These are phyloP conservation scores for Phytophthora constricta DNA, from an alignment of 352 stramenopile genomes.

Conservation along the genomic window DNA sequence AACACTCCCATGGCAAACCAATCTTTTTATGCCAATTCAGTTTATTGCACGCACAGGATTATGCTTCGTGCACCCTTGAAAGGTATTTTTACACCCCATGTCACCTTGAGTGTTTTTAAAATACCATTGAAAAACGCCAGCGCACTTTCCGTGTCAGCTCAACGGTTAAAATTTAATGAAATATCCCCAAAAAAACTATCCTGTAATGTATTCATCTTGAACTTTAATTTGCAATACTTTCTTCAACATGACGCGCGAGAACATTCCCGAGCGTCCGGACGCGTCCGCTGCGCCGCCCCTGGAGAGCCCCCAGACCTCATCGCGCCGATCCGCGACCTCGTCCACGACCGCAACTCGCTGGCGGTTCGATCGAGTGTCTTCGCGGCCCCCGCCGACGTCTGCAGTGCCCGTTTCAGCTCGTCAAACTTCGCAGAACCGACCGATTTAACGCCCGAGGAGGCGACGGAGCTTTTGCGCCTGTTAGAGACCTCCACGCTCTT, in stretches of 20 bases:
- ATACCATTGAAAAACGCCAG: too few relatives aligned
- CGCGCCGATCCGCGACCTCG: background rate
- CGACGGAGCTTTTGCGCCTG: slow-evolving; percentile 35
- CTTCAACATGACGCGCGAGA: slow-evolving; percentile 13
- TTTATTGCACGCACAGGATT: too few relatives aligned
- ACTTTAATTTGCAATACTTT: background rate
- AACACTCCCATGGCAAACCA: background rate
- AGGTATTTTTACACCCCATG: too few relatives aligned
- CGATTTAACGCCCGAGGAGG: slow-evolving; percentile 41
- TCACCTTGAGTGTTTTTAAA: too few relatives aligned
- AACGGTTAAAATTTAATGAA: too few relatives aligned
- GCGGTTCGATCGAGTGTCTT: slow-evolving; percentile 2
- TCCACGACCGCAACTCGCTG: background rate
- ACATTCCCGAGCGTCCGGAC: slow-evolving; percentile 4
- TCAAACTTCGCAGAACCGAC: slow-evolving; percentile 4
- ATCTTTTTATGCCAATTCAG: background rate
- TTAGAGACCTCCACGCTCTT: slow-evolving; percentile 28
- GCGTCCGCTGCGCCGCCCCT: slow-evolving; percentile 11
- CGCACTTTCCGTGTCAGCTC: too few relatives aligned
- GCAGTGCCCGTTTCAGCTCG: slow-evolving; percentile 21
- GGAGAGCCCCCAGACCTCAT: slow-evolving; percentile 4
- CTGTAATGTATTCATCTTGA: background rate
- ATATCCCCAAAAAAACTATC: too few relatives aligned
- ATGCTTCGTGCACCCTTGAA: too few relatives aligned
- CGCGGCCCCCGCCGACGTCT: slow-evolving; percentile 2